phyloP scores from a whole-genome alignment of 768 basidiomycete species.

The Tylopilus subfusipes region DNA sequence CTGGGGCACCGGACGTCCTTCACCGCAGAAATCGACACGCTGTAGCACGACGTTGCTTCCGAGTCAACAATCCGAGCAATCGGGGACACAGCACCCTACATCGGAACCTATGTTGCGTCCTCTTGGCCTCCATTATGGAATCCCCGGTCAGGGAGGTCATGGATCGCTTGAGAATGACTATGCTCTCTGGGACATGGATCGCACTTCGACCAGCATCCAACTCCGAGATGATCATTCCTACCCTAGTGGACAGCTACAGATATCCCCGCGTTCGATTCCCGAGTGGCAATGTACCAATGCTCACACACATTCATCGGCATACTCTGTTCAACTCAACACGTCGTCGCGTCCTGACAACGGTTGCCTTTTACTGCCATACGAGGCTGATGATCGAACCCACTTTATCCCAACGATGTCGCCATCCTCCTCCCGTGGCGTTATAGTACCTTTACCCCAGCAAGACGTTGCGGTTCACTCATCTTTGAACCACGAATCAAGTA shows the following conservation, averaged over 20 bases:
- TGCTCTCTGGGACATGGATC: slow-evolving; percentile 1
- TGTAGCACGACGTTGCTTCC: not conserved
- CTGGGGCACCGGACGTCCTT: not conserved
- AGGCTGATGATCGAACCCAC: not conserved
- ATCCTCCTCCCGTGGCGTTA: not conserved
- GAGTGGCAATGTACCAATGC: slow-evolving; percentile 7
- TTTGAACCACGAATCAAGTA: slow-evolving; percentile 1
- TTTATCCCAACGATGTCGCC: not conserved
- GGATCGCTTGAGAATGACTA: not conserved
- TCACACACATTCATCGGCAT: not conserved
- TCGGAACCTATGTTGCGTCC: not conserved
- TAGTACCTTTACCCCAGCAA: slow-evolving; percentile 2
- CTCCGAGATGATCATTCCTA: not conserved
- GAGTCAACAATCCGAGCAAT: not conserved
- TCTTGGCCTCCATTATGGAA: not conserved
- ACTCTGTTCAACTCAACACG: not conserved
- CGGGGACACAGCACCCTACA: not conserved
- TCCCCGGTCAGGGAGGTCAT: not conserved
- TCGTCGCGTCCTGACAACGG: not conserved
- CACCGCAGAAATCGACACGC: slow-evolving; percentile 1
- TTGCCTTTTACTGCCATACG: slow-evolving; percentile 1
- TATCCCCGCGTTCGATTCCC: not conserved
- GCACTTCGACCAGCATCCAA: not conserved
- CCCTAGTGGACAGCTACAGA: slow-evolving; percentile 1
- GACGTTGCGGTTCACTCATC: not conserved